phyloP scores from a whole-genome alignment of 768 basidiomycete species.

The Gloeophyllum trabeum region DNA sequence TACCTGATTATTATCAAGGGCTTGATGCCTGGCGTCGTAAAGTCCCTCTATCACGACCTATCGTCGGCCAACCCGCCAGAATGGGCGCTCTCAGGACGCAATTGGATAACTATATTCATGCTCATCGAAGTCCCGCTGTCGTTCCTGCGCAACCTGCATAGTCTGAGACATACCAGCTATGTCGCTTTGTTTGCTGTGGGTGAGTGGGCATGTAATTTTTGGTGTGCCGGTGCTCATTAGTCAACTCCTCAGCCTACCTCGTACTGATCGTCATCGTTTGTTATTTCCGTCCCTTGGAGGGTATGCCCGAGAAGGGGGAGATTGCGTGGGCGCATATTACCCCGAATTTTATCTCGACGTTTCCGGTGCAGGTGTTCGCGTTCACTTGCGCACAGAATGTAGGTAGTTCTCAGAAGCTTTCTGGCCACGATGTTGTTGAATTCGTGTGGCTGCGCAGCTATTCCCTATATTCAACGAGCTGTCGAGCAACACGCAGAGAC shows the following conservation, averaged over 20 bases:
- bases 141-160: slow-evolving; percentile 77
- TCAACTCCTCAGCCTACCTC: slow-evolving; percentile 45
- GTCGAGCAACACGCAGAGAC: slow-evolving; percentile 61
- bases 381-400: slow-evolving; percentile 94
- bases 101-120: slow-evolving; percentile 80
- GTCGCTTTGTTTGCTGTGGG: slow-evolving; percentile 85
- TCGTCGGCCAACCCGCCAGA: slow-evolving; percentile 59
- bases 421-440: background rate
- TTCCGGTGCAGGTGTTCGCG: slow-evolving; percentile 91
- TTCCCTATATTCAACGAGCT: slow-evolving; percentile 95
- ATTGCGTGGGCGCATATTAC: slow-evolving; percentile 65
- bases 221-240: slow-evolving; percentile 3
- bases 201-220: slow-evolving; percentile 25
- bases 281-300: slow-evolving; percentile 66
- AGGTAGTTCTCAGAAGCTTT: slow-evolving; percentile 15
- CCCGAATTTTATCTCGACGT: slow-evolving; percentile 67
- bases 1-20: slow-evolving; percentile 90
- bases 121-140: slow-evolving; percentile 66
- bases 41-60: slow-evolving; percentile 71
- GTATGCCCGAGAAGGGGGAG: slow-evolving; percentile 52
- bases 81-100: slow-evolving; percentile 67
- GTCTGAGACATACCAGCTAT: slow-evolving; percentile 84
- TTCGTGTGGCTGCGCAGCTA: slow-evolving; percentile 36
- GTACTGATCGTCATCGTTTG: slow-evolving; percentile 70
- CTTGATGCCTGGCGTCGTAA: slow-evolving; percentile 85